Conservation (phyloP, 306 rosid species). For the Dryas drummondii region DNA sequence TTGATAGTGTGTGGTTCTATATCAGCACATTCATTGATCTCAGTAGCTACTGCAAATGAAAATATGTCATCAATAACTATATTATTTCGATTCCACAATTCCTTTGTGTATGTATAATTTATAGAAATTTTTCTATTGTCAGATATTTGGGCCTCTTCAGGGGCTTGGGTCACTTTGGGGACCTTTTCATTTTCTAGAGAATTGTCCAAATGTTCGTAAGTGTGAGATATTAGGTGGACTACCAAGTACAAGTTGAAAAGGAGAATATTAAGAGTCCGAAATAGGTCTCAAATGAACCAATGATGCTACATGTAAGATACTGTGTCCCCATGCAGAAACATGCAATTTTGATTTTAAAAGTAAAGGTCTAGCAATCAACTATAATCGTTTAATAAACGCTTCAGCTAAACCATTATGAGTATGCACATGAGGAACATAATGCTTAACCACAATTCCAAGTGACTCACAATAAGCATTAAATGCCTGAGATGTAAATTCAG, state of each 20-base stretch:
- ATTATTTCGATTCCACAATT: neutral
- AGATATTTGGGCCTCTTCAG: neutral
- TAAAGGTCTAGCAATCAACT: too few relatives aligned
- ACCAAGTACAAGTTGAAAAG: neutral
- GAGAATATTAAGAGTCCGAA: neutral
- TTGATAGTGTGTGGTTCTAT: too few relatives aligned
- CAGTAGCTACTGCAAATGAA: neutral
- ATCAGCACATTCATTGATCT: too few relatives aligned
- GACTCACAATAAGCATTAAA: neutral
- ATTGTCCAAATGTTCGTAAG: neutral
- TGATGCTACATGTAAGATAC: neutral
- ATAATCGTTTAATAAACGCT: too few relatives aligned
- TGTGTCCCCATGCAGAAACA: too few relatives aligned
- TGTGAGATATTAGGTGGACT: neutral
- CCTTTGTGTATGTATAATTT: neutral
- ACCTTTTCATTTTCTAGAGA: too few relatives aligned
- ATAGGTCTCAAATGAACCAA: neutral
- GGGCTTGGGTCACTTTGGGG: neutral
- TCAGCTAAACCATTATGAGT: too few relatives aligned
- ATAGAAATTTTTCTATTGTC: neutral
- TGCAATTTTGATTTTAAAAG: neutral
- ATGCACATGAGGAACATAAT: neutral
- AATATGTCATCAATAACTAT: neutral
- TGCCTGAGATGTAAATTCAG: neutral
- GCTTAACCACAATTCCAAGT: neutral